These are phyloP conservation scores for Sarcodon sp. DNA, from an alignment of 768 basidiomycete species.

Conservation along the genomic window DNA sequence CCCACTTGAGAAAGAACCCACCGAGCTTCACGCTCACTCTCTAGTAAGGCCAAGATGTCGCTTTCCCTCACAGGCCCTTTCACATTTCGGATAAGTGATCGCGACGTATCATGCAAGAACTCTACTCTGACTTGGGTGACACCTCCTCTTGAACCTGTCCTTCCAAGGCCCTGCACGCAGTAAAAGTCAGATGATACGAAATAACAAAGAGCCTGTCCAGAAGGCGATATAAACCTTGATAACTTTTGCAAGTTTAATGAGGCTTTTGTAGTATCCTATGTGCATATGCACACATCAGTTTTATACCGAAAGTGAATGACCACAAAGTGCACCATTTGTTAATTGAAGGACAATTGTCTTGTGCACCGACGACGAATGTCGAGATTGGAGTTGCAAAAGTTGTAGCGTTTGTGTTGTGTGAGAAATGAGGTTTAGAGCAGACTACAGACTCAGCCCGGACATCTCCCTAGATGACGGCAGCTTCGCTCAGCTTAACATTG, in stretches of 20 bases:
- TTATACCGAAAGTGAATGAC: not conserved
- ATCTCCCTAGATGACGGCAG: too few species aligned
- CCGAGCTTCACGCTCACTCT: conserved; percentile 99
- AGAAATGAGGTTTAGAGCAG: not conserved
- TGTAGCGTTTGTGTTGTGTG: not conserved
- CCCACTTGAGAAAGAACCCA: conserved; percentile 28
- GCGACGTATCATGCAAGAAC: conserved; percentile 94
- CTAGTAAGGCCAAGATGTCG: conserved; percentile 93
- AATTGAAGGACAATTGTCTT: not conserved
- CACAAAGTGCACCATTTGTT: not conserved
- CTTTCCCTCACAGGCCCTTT: conserved; percentile 95
- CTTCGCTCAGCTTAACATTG: too few species aligned
- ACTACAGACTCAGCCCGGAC: not conserved
- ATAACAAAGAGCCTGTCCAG: conserved; percentile 1
- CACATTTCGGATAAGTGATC: conserved; percentile 97
- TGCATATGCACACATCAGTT: too few species aligned
- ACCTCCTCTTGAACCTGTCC: conserved; percentile 98
- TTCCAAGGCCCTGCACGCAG: conserved; percentile 72
- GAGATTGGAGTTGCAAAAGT: not conserved
- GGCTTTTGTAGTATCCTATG: conserved; percentile 69
- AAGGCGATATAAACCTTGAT: conserved; percentile 55
- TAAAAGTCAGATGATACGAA: not conserved
- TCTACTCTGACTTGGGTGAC: conserved; percentile 99
- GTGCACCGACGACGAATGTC: not conserved
- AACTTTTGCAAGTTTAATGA: conserved; percentile 95